A percentile compares a stretch with the other conserved stretches of the same genome.
phyloP scores from a whole-genome alignment of 768 basidiomycete species.

The Strobilomyces dryophilus region DNA sequence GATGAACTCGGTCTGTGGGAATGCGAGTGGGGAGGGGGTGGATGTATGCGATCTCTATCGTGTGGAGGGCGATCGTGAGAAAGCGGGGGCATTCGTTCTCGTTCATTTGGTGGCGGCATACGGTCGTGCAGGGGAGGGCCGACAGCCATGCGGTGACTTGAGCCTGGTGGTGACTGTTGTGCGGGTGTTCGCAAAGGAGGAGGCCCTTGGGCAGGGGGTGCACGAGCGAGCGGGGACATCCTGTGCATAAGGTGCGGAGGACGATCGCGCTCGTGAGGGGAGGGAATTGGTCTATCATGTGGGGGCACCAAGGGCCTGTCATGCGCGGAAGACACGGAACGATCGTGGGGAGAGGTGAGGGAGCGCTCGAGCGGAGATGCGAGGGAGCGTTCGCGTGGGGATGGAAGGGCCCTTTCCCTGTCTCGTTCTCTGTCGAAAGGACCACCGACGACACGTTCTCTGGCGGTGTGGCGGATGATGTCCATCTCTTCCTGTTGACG shows the following conservation, averaged over 20 bases:
- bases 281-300: conserved; percentile 20
- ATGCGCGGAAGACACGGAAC: conserved; percentile 17
- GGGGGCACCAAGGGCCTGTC: conserved; percentile 19
- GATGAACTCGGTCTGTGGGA: conserved; percentile 16
- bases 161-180: conserved; percentile 26
- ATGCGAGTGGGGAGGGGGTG: conserved; percentile 19
- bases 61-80: conserved; percentile 22
- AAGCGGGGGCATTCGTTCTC: conserved; percentile 23
- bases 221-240: conserved; percentile 24
- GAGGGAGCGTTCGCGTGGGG: conserved; percentile 23
- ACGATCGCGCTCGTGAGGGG: conserved; percentile 26
- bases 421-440: conserved; percentile 28
- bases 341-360: conserved; percentile 20
- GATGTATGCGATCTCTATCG: conserved; percentile 28
- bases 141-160: conserved; percentile 18
- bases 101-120: conserved; percentile 19
- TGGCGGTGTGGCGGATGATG: conserved; percentile 19
- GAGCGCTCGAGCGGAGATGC: conserved; percentile 24
- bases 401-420: conserved; percentile 20
- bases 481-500: conserved; percentile 29
- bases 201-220: conserved; percentile 16
- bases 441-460: conserved; percentile 20
- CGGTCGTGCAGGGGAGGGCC: conserved; percentile 21
- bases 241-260: conserved; percentile 19
- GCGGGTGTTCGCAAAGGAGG: conserved; percentile 9